Evolutionary conservation across 352 stramenopile species (phyloP), one percentile per base, ranked within the genome.

Genomic region (Globisporangium irregulare): DNA sequence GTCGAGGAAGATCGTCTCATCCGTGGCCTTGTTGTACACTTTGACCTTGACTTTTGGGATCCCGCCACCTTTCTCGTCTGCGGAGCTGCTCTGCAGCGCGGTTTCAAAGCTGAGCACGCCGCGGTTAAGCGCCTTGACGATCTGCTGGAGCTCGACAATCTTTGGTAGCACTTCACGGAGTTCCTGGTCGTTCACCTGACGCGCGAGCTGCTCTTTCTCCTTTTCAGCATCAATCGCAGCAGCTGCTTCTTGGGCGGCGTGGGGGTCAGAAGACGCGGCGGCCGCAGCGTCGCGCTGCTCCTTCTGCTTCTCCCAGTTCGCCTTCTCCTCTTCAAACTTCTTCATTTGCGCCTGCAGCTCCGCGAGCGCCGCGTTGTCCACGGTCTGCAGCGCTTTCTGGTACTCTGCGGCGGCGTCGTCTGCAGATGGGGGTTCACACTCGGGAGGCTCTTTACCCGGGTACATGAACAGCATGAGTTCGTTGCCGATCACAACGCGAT

Each of bases 31-130:
- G 77, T 97, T 96, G 73, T 91, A 78, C 60, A 97, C 89, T 73
- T 97, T 95, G 71, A 97, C 87, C 68, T 97, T 97, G 67, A 97
- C 88, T 56, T 93, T 93, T 4, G 91, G 90, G 64, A 94, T 92
- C 12, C 76, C 62, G 22, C 58, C 68, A 7, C 72, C 69, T 22
- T 88, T 87, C 10, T 82, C 77, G 66, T 73, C 66, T 50, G 73
- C 71, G 0, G 80, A 80, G 15, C 74, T 81, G 57, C 88, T 92
- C 62, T 98, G 91, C 18, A 98, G 69, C 2, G 91, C 90, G 1
- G 95, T 93, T 70, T 98, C 94, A 59, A 97, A 98, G 53, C 89
- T 95, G 38, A 98, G 73, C 53, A 95, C 89, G 61, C 96, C 90
- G 9, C 93, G 87, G 67, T 97, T 97, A 56, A 98, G 70, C 3